phyloP scores from a whole-genome alignment of 2,329 filamentous ascomycete species.

The Colletotrichum chrysophilum region DNA sequence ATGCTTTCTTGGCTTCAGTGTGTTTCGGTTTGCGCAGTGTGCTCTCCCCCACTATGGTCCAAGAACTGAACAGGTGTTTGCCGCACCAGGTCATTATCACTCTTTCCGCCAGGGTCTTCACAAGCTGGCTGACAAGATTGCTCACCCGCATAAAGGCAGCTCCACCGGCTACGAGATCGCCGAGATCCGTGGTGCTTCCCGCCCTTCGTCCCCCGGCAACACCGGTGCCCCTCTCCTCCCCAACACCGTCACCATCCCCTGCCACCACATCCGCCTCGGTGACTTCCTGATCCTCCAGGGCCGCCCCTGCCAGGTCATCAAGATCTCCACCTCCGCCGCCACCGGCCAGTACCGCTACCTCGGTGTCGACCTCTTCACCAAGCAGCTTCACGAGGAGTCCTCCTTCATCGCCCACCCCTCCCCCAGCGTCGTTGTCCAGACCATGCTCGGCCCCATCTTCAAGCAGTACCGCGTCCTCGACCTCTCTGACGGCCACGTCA shows the following conservation, averaged over 20 bases:
- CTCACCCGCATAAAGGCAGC: slow-evolving; percentile 50
- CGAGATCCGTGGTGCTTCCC: slow-evolving; percentile 48
- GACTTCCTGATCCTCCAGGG: slow-evolving; percentile 99
- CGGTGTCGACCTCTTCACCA: slow-evolving; percentile 99
- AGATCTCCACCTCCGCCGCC: slow-evolving; percentile 96
- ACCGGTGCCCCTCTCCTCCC: slow-evolving; percentile 48
- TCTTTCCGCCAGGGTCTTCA: slow-evolving; percentile 61
- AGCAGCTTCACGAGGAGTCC: slow-evolving; percentile 98
- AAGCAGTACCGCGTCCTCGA: slow-evolving; percentile 99
- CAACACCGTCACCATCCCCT: slow-evolving; percentile 97
- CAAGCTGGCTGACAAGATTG: slow-evolving; percentile 62
- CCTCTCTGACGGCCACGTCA: slow-evolving; percentile 84
- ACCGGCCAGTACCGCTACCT: slow-evolving; percentile 99
- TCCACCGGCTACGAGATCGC: slow-evolving; percentile 47
- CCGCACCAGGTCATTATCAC: slow-evolving; percentile 58
- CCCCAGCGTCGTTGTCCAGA: slow-evolving; percentile 97
- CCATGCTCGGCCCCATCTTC: slow-evolving; percentile 99
- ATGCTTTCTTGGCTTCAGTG: slow-evolving; percentile 14
- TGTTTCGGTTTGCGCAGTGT: slow-evolving; percentile 21
- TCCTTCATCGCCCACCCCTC: slow-evolving; percentile 97
- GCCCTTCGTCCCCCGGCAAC: slow-evolving; percentile 33
- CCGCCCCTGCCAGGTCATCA: slow-evolving; percentile 99
- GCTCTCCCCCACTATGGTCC: slow-evolving; percentile 14
- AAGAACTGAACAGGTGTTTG: slow-evolving; percentile 13
- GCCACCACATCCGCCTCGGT: slow-evolving; percentile 99